phyloP scores from a whole-genome alignment of 805 yeast species.

The Starmerella stigmatis region DNA sequence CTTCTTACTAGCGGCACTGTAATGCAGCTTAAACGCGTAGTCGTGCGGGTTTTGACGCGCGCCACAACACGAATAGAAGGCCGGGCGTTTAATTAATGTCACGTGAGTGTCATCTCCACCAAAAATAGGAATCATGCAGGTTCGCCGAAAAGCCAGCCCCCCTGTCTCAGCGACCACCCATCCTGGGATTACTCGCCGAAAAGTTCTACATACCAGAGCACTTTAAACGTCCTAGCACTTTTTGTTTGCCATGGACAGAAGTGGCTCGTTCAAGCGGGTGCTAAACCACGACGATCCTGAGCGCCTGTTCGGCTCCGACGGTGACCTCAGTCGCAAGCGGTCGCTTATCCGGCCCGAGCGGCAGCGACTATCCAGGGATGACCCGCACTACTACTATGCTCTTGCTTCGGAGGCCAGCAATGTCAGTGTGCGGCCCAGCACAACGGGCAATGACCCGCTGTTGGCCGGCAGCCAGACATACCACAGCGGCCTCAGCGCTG shows the following conservation, averaged over 20 bases:
- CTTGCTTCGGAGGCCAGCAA: slow-evolving; percentile 19
- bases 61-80: neutral
- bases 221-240: too few species aligned
- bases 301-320: slow-evolving; percentile 8
- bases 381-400: slow-evolving; percentile 65
- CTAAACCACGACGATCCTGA: slow-evolving; percentile 9
- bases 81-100: slow-evolving; percentile 3
- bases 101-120: neutral
- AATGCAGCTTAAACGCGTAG: neutral
- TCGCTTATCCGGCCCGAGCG: slow-evolving; percentile 83
- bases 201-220: too few species aligned
- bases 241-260: slow-evolving; percentile 25
- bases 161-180: neutral
- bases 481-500: slow-evolving; percentile 1
- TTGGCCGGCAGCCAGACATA: slow-evolving; percentile 9
- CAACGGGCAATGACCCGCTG: slow-evolving; percentile 57
- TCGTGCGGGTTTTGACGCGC: neutral
- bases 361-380: slow-evolving; percentile 49
- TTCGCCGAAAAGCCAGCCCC: slow-evolving; percentile 2
- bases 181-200: too few species aligned
- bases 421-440: slow-evolving; percentile 54
- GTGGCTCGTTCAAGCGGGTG: slow-evolving; percentile 17
- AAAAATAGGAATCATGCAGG: slow-evolving; percentile 6
- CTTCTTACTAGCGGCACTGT: too few species aligned
- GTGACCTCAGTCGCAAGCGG: slow-evolving; percentile 37